phyloP scores from a whole-genome alignment of 768 basidiomycete species.

The Mycena albidolilacea region DNA sequence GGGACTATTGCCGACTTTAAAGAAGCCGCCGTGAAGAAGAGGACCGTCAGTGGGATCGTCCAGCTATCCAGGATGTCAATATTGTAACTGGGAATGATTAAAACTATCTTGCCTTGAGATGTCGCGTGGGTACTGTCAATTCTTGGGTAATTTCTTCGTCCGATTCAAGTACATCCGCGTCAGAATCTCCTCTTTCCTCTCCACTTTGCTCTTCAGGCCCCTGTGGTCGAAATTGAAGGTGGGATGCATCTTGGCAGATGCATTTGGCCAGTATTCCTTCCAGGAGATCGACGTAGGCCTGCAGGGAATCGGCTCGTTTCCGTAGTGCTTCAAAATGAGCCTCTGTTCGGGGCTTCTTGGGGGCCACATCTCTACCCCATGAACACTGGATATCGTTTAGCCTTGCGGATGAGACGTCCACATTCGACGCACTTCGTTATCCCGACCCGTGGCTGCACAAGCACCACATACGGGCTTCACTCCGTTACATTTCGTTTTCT shows the following conservation, averaged over 20 bases:
- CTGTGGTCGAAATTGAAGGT: constrained; percentile 29
- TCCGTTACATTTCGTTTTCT: constrained; percentile 39
- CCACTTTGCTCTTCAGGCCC: constrained; percentile 1
- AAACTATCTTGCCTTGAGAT: constrained; percentile 32
- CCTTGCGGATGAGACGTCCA: neutral
- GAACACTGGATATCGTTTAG: constrained; percentile 19
- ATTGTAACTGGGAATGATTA: too few species aligned
- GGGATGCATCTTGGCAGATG: constrained; percentile 32
- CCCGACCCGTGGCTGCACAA: constrained; percentile 27
- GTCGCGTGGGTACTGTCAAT: constrained; percentile 24
- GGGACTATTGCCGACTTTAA: constrained; percentile 6
- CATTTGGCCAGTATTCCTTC: constrained; percentile 30
- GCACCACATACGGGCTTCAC: constrained; percentile 32
- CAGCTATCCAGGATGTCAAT: constrained; percentile 15
- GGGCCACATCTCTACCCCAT: constrained; percentile 28
- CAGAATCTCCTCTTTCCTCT: constrained; percentile 7
- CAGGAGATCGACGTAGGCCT: constrained; percentile 25
- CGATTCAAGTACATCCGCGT: constrained; percentile 3
- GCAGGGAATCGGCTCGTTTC: constrained; percentile 28
- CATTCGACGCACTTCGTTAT: constrained; percentile 12
- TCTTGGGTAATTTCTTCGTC: constrained; percentile 37
- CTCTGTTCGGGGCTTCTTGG: constrained; percentile 28
- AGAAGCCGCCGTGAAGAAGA: constrained; percentile 13
- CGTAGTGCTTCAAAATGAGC: constrained; percentile 39
- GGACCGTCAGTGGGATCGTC: constrained; percentile 30